Evolutionary conservation across 352 stramenopile species (phyloP).

Genomic region (Globisporangium camurandrum): DNA sequence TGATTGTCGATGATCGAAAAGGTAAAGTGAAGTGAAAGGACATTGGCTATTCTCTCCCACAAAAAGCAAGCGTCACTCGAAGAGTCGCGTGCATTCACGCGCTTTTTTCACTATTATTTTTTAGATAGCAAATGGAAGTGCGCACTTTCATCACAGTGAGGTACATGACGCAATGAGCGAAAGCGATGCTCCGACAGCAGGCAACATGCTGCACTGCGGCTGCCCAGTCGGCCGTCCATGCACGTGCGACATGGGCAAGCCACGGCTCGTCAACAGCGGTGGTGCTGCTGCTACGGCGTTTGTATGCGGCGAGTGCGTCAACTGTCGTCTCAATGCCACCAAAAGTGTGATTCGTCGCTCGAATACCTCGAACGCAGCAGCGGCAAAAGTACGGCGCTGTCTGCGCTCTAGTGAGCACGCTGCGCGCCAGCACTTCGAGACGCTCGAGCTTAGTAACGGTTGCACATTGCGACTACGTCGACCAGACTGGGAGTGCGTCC

Average conservation of each 20-base stretch:
- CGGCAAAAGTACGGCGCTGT: slow-evolving; percentile 21
- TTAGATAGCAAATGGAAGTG: too few species aligned
- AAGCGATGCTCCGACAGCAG: slow-evolving; percentile 7
- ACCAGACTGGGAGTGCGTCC: slow-evolving; percentile 50
- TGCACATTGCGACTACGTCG: slow-evolving; percentile 50
- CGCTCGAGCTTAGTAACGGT: slow-evolving; percentile 24
- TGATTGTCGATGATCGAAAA: too few species aligned
- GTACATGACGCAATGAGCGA: not conserved
- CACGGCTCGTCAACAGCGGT: not conserved
- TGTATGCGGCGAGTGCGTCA: slow-evolving; percentile 44
- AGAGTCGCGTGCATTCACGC: too few species aligned
- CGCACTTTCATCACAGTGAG: too few species aligned
- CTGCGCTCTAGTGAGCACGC: slow-evolving; percentile 40
- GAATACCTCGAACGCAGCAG: too few species aligned
- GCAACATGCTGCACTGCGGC: slow-evolving; percentile 57
- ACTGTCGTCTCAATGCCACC: slow-evolving; percentile 48
- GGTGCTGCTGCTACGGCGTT: not conserved
- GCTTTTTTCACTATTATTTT: too few species aligned
- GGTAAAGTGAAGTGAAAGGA: too few species aligned
- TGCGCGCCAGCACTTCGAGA: slow-evolving; percentile 29
- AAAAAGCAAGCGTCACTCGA: too few species aligned
- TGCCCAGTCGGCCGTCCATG: slow-evolving; percentile 53
- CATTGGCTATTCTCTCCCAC: too few species aligned
- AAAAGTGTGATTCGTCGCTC: too few species aligned
- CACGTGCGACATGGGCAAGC: slow-evolving; percentile 49